Conservation (phyloP, 805 yeast genomes). For the Clavispora vitiphila region DNA sequence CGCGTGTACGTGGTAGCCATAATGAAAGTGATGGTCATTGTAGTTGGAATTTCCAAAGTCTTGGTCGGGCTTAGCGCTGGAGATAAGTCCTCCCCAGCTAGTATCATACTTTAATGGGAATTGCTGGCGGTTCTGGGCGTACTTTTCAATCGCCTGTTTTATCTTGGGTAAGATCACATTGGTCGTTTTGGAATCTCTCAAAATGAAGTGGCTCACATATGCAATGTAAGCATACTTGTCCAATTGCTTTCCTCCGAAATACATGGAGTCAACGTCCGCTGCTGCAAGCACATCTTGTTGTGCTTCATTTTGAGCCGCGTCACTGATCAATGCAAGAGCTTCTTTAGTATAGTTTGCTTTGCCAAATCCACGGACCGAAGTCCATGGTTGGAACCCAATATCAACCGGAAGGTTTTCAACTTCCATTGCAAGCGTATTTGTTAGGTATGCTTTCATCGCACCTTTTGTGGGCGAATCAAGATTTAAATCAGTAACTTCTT, state of each 20-base stretch:
- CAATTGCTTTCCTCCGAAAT: constrained; percentile 70
- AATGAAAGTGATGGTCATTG: constrained; percentile 75
- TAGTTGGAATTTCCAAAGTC: constrained; percentile 73
- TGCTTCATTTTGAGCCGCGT: constrained; percentile 50
- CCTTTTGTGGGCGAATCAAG: constrained; percentile 52
- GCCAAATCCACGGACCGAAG: constrained; percentile 22
- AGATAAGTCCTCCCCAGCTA: constrained; percentile 72
- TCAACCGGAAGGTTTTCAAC: constrained; percentile 37
- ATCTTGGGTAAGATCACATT: constrained; percentile 48
- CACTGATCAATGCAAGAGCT: constrained; percentile 33
- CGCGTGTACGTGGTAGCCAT: constrained; percentile 70
- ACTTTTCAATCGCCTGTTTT: constrained; percentile 65
- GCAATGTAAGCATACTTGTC: constrained; percentile 71
- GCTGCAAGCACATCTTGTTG: constrained; percentile 50
- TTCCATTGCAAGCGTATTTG: constrained; percentile 36
- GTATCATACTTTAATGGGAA: constrained; percentile 76
- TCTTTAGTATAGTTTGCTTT: constrained; percentile 22
- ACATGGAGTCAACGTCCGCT: constrained; percentile 79
- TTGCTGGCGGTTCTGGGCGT: constrained; percentile 62
- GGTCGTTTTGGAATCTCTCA: constrained; percentile 53
- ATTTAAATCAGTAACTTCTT: constrained; percentile 24
- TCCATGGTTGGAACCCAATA: constrained; percentile 53
- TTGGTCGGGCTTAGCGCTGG: constrained; percentile 56
- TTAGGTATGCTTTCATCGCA: constrained; percentile 38
- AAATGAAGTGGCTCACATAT: constrained; percentile 62